phyloP scores from a whole-genome alignment of 2,329 filamentous ascomycete species.

The Neofusicoccum cordaticola region DNA sequence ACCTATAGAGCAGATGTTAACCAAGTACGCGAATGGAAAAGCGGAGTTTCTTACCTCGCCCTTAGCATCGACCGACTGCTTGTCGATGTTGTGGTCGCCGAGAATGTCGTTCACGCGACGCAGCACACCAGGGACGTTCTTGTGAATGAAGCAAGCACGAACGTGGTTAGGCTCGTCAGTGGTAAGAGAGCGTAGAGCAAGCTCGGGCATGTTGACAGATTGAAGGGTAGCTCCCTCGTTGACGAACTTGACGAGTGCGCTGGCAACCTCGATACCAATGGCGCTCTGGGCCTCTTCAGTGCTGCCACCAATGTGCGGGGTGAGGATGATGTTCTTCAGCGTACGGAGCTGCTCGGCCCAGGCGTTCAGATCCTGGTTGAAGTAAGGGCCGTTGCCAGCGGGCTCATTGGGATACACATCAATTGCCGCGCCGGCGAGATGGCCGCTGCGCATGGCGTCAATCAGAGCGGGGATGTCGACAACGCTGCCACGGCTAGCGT shows the following conservation, averaged over 20 bases:
- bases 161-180: constrained; percentile 86
- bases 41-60: constrained; percentile 62
- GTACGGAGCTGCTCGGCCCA: constrained; percentile 84
- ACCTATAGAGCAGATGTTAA: constrained; percentile 47
- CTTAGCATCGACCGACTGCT: constrained; percentile 95
- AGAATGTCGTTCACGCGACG: constrained; percentile 93
- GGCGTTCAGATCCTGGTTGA: constrained; percentile 75
- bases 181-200: constrained; percentile 83
- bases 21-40: background rate
- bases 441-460: constrained; percentile 78
- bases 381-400: constrained; percentile 91
- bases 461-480: constrained; percentile 92
- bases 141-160: constrained; percentile 93
- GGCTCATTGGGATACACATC: constrained; percentile 96
- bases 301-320: constrained; percentile 94
- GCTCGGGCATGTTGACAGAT: constrained; percentile 96
- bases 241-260: constrained; percentile 87
- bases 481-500: constrained; percentile 89
- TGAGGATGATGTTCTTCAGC: constrained; percentile 90
- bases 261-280: constrained; percentile 89
- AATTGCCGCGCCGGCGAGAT: constrained; percentile 88
- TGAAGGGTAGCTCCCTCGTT: constrained; percentile 90
- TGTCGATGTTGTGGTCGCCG: constrained; percentile 94
- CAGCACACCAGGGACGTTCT: constrained; percentile 92
- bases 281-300: constrained; percentile 97